phyloP scores from a whole-genome alignment of 768 basidiomycete genomes.

The Aureoboletus auriporus region DNA sequence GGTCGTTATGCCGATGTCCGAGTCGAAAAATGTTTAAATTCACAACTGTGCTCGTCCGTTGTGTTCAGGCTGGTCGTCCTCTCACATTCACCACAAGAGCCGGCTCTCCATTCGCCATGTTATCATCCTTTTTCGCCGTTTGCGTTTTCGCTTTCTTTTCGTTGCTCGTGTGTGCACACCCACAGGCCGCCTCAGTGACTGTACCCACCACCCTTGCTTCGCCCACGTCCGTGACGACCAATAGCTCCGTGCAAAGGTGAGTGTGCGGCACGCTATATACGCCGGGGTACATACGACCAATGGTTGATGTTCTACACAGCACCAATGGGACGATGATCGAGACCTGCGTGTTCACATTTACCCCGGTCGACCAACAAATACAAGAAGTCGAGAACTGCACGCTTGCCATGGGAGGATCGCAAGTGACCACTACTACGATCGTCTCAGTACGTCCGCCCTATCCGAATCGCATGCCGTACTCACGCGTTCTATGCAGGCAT shows the following conservation, averaged over 20 bases:
- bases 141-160: slow-evolving; percentile 21
- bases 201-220: slow-evolving; percentile 23
- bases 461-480: slow-evolving; percentile 11
- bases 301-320: slow-evolving; percentile 27
- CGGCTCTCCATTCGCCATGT: slow-evolving; percentile 32
- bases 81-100: slow-evolving; percentile 28
- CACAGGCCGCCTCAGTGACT: slow-evolving; percentile 20
- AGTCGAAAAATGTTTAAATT: not conserved
- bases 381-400: slow-evolving; percentile 54
- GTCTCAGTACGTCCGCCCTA: slow-evolving; percentile 9
- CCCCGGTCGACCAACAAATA: slow-evolving; percentile 49
- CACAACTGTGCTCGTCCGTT: not conserved
- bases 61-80: slow-evolving; percentile 6
- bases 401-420: slow-evolving; percentile 26
- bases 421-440: slow-evolving; percentile 7
- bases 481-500: slow-evolving; percentile 7
- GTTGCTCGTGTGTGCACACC: slow-evolving; percentile 27
- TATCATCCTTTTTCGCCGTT: slow-evolving; percentile 13
- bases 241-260: slow-evolving; percentile 37
- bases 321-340: slow-evolving; percentile 48
- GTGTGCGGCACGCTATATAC: slow-evolving; percentile 10
- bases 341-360: slow-evolving; percentile 58
- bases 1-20: slow-evolving; percentile 20
- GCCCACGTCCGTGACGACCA: slow-evolving; percentile 35
- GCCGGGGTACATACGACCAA: not conserved